Evolutionary conservation across 2,329 filamentous ascomycete genomes (phyloP).

Genomic region (Scedosporium minutisporum): DNA sequence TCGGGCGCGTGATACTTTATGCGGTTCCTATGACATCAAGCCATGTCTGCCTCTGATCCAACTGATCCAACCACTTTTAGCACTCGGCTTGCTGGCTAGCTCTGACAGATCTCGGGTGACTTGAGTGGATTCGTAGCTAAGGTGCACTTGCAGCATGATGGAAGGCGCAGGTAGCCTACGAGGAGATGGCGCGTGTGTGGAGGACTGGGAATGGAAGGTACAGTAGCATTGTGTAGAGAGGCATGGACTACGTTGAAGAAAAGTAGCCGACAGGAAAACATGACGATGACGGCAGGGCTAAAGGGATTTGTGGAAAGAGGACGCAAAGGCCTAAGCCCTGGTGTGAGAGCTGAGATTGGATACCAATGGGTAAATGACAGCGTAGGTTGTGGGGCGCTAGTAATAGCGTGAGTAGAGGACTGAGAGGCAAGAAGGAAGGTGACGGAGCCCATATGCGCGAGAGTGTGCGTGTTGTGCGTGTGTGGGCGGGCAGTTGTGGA

Average conservation of each 20-base stretch:
- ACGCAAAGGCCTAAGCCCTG: not conserved
- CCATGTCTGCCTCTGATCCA: not conserved
- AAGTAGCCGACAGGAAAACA: not conserved
- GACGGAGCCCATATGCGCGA: constrained; percentile 2
- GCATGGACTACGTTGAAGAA: not conserved
- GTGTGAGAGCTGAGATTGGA: not conserved
- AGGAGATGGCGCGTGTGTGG: not conserved
- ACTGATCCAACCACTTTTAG: not conserved
- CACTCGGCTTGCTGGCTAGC: not conserved
- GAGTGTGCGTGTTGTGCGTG: constrained; percentile 1
- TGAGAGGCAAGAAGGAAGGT: not conserved
- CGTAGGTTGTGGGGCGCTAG: not conserved
- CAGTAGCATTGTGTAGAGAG: not conserved
- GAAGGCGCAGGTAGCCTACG: not conserved
- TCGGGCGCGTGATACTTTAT: not conserved
- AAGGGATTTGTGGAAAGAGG: not conserved
- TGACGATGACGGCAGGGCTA: not conserved
- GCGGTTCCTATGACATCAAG: not conserved
- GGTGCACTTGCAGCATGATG: not conserved
- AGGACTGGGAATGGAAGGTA: not conserved
- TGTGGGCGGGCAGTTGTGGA: constrained; percentile 2
- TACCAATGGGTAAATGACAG: not conserved
- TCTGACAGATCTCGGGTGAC: not conserved
- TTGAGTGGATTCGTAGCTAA: not conserved
- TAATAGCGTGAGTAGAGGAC: not conserved